Evolutionary conservation across 768 basidiomycete species (phyloP).

Genomic region (Hypholoma sublateritium): DNA sequence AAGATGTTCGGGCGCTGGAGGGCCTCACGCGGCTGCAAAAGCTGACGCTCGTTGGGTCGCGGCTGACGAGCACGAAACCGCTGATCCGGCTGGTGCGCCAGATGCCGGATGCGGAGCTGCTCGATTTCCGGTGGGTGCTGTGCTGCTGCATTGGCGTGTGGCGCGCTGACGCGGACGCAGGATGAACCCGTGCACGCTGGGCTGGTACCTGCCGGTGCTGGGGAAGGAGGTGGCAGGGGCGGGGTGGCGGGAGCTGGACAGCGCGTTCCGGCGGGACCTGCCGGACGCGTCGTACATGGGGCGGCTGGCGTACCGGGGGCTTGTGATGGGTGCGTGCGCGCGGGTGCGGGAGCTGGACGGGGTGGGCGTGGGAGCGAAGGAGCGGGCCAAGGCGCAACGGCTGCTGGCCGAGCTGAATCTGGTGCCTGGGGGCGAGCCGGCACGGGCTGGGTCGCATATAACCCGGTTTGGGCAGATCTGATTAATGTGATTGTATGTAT

Average conservation of each 20-base stretch:
- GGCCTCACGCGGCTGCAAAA: slow-evolving; percentile 78
- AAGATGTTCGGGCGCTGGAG: slow-evolving; percentile 64
- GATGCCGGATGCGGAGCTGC: slow-evolving; percentile 81
- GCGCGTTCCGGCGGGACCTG: slow-evolving; percentile 83
- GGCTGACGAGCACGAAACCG: slow-evolving; percentile 72
- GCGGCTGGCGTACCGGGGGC: slow-evolving; percentile 85
- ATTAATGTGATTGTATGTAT: slow-evolving; percentile 25
- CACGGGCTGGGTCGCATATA: slow-evolving; percentile 22
- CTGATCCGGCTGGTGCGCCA: slow-evolving; percentile 70
- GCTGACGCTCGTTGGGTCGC: slow-evolving; percentile 83
- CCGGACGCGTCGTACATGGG: slow-evolving; percentile 88
- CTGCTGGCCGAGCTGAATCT: slow-evolving; percentile 46
- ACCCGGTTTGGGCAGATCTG: slow-evolving; percentile 21
- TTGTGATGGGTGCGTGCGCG: slow-evolving; percentile 77
- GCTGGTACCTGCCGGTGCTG: slow-evolving; percentile 91
- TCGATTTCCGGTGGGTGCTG: slow-evolving; percentile 74
- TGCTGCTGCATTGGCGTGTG: slow-evolving; percentile 11
- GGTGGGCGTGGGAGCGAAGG: slow-evolving; percentile 77
- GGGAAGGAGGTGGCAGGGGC: slow-evolving; percentile 54
- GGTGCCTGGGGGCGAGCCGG: slow-evolving; percentile 14
- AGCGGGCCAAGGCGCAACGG: slow-evolving; percentile 78
- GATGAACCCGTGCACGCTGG: slow-evolving; percentile 97
- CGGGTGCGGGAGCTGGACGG: slow-evolving; percentile 81
- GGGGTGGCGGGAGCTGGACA: slow-evolving; percentile 78
- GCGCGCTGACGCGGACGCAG: slow-evolving; percentile 24